Conservation (phyloP, 2,329 filamentous ascomycete species). For the Phialocephala subalpina region DNA sequence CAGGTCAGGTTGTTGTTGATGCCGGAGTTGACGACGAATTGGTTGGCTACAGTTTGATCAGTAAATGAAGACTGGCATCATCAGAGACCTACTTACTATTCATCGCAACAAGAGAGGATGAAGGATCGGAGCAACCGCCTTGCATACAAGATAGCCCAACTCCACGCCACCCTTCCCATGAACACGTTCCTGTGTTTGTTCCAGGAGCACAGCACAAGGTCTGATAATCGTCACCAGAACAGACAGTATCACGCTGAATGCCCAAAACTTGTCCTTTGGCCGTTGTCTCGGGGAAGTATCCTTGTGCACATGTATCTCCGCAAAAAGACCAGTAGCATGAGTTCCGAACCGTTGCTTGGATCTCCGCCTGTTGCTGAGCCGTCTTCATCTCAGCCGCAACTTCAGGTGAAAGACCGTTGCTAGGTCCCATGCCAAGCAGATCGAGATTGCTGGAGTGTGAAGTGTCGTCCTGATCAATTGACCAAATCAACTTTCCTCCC, state of each 20-base stretch:
- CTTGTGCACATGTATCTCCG: conserved; percentile 12
- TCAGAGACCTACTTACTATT: conserved; percentile 30
- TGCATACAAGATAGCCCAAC: conserved; percentile 27
- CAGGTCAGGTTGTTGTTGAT: conserved; percentile 42
- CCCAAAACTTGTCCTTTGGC: conserved; percentile 26
- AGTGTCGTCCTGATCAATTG: not conserved
- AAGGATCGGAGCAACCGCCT: not conserved
- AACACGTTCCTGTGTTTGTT: conserved; percentile 41
- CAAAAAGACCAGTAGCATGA: conserved; percentile 32
- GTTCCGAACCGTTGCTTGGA: conserved; percentile 19
- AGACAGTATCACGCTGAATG: conserved; percentile 22
- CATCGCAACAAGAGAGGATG: conserved; percentile 34
- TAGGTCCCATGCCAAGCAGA: conserved; percentile 27
- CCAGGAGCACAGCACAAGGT: conserved; percentile 40
- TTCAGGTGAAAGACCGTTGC: conserved; percentile 17
- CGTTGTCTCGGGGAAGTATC: conserved; percentile 26
- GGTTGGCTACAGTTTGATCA: not conserved
- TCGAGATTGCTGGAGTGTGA: conserved; percentile 6
- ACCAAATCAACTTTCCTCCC: conserved; percentile 45
- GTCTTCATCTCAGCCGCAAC: not conserved
- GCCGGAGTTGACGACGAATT: not conserved
- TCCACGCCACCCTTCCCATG: conserved; percentile 42
- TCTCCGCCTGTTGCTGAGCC: conserved; percentile 9
- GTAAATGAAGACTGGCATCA: not conserved
- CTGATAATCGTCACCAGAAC: conserved; percentile 23